phyloP scores from a whole-genome alignment of 345 rosid species.

The Gossypium australe region DNA sequence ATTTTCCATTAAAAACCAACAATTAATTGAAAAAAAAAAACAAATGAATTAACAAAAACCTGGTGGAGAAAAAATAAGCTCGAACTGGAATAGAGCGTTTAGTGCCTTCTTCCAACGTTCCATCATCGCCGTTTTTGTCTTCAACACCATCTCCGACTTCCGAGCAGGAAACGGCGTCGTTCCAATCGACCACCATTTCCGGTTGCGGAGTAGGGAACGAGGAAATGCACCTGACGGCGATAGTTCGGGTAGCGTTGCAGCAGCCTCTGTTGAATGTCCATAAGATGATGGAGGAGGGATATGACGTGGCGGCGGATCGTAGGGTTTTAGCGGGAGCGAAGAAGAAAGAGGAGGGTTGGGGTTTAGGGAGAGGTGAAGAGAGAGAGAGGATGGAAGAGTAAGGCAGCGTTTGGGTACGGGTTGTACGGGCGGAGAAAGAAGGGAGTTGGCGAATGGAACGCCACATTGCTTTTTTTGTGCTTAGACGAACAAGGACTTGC shows the following conservation, averaged over 20 bases:
- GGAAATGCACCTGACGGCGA: constrained; percentile 26
- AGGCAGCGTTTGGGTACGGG: constrained; percentile 13
- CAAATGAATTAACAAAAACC: constrained; percentile 30
- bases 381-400: not conserved
- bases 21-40: not conserved
- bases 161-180: constrained; percentile 36
- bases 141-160: constrained; percentile 30
- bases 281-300: constrained; percentile 12
- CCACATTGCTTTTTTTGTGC: not conserved
- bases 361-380: constrained; percentile 17
- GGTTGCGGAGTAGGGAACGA: constrained; percentile 28
- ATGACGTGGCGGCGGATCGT: not conserved
- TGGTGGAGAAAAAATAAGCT: constrained; percentile 84
- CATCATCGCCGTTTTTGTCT: constrained; percentile 9
- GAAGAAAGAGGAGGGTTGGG: constrained; percentile 2
- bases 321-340: not conserved
- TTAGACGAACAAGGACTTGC: not conserved
- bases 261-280: not conserved
- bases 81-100: constrained; percentile 70
- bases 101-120: constrained; percentile 34
- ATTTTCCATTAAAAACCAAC: not conserved
- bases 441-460: not conserved
- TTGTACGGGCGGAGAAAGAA: constrained; percentile 16
- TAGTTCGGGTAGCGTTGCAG: constrained; percentile 3
- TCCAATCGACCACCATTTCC: constrained; percentile 31